Conservation (phyloP, 805 yeast genomes). For the Candida nemodendra region DNA sequence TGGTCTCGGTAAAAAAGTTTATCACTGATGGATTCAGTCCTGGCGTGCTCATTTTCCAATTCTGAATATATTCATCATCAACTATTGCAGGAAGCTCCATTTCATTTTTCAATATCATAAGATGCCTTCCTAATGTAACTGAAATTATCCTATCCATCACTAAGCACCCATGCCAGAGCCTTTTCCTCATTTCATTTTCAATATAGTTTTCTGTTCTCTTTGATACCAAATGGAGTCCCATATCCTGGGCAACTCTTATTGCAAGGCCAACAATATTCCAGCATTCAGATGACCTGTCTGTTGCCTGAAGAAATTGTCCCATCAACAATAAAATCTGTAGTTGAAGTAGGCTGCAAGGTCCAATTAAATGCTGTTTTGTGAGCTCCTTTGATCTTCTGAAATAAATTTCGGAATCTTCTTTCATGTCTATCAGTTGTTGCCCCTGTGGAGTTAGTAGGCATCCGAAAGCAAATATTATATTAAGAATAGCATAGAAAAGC, state of each 20-base stretch:
- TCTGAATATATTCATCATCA: constrained; percentile 2
- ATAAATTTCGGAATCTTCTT: constrained; percentile 1
- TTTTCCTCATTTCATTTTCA: constrained; percentile 2
- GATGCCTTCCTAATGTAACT: constrained; percentile 3
- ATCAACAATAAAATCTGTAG: constrained; percentile 1
- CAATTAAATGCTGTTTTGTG: constrained; percentile 1
- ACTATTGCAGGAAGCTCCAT: constrained; percentile 1
- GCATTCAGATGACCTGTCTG: constrained; percentile 3
- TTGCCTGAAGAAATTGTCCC: constrained; percentile 4
- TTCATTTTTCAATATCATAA: constrained; percentile 1
- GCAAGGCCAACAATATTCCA: constrained; percentile 5
- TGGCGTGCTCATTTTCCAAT: not conserved
- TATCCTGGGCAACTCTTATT: constrained; percentile 4
- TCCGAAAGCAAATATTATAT: constrained; percentile 2
- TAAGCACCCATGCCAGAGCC: constrained; percentile 4
- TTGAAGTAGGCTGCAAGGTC: constrained; percentile 1
- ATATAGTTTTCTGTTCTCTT: not conserved
- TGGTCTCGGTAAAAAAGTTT: constrained; percentile 1
- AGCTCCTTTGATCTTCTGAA: constrained; percentile 1
- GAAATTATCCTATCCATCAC: constrained; percentile 4
- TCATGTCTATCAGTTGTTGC: no score
- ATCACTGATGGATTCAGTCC: not conserved
- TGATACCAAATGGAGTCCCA: constrained; percentile 1
- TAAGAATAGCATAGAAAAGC: constrained; percentile 3
- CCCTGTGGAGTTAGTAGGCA: constrained; percentile 1